Evolutionary conservation across 768 basidiomycete genomes (phyloP), one percentile per base, ranked within the genome.

Genomic region (Psilocybe azurescens): DNA sequence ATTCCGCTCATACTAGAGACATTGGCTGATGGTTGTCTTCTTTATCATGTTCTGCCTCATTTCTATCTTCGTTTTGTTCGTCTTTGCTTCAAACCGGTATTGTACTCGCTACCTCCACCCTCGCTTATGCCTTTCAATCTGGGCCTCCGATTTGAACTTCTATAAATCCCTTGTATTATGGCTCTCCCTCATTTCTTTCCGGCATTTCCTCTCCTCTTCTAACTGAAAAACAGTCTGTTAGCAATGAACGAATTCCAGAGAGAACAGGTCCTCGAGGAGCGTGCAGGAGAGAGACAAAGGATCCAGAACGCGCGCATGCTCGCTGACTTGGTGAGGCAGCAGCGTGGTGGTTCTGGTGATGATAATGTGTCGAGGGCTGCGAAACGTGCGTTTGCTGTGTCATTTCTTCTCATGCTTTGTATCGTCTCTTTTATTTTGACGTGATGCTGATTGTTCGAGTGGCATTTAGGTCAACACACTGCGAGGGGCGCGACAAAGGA

Each of bases 191-290:
- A 30, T 30, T 52, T 18, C 20, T 30, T 52, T 52, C 50, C 50
- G 11, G 10, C n/a, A 5, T 28, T 28, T 52, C 16, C 33, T 38
- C 18, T 8, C 7, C 50, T 30, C 11, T 13, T 6, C 20, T 14
- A 48, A 24, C 41, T 38, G 9, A 30, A 44, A n/a, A 11, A 49
- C 71, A 98, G 96, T 56, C 80, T 99, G 33, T 78, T 94, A 69
- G 74, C 79, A 24, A 81, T 97, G 85, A 84, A 89, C 41, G 97
- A 99, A 75, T 84, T 97, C 68, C 90, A 95, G 62, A 88, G 97
- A 58, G 97, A 99, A 74, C 87, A 86, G 36, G 90, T 94, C 53
- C 81, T 99, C 20, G 90, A 92, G 0, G 80, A 86, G 62, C 89
- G 97, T 7, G 78, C 85, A 36, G 95, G 95, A 62, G 88, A 94